Evolutionary conservation across 345 rosid species (phyloP).

Genomic region (Linum usitatissimum): DNA sequence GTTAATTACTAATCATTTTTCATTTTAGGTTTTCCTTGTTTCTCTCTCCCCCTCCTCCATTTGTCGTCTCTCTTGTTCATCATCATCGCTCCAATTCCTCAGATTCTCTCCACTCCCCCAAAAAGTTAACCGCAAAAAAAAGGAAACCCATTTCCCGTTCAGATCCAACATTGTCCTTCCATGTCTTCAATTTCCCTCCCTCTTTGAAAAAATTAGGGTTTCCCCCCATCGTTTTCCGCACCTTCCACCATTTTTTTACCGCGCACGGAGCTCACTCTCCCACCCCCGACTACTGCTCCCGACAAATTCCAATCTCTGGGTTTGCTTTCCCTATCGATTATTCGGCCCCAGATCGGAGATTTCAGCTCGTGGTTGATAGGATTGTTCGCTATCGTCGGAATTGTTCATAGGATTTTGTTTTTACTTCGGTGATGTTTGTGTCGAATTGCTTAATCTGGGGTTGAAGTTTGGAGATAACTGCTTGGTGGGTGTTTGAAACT

Average conservation of each 20-base stretch:
- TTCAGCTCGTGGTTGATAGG: slow-evolving; percentile 7
- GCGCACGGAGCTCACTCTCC: neutral
- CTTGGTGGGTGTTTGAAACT: neutral
- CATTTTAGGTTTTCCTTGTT: neutral
- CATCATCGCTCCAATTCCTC: neutral
- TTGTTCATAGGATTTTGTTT: slow-evolving; percentile 10
- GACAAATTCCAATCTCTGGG: slow-evolving; percentile 13
- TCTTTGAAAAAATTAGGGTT: neutral
- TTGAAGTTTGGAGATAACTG: neutral
- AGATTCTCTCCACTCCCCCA: neutral
- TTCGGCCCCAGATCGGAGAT: neutral
- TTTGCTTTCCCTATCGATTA: slow-evolving; percentile 14
- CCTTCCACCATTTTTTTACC: neutral
- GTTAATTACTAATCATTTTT: too few species aligned
- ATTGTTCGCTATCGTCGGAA: slow-evolving; percentile 27
- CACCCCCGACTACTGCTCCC: neutral
- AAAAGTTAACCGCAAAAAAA: slow-evolving; percentile 4
- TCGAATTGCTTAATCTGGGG: neutral
- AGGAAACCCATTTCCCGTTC: neutral
- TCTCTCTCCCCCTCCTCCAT: neutral
- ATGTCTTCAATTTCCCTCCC: neutral
- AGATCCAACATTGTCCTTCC: neutral
- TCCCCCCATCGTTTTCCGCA: neutral
- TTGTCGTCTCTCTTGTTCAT: neutral
- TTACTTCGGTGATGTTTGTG: neutral